Evolutionary conservation across 176 grass and related monocot genomes (phyloP).

Genomic region (Bolboschoenus planiculmis): DNA sequence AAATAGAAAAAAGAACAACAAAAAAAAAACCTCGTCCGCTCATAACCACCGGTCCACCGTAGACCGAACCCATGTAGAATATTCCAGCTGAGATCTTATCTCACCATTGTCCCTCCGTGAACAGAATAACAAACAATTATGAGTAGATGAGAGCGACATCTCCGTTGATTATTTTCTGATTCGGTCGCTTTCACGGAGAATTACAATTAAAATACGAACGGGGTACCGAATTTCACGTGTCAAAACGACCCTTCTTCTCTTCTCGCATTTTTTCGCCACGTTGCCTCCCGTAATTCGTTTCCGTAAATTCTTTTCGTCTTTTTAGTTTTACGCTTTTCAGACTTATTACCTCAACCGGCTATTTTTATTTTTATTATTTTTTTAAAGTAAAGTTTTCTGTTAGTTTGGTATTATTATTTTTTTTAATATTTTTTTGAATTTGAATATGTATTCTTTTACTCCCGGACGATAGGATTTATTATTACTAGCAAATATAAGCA

Average conservation of each 20-base stretch:
- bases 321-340: background rate
- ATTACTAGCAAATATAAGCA: too few relatives aligned
- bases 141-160: background rate
- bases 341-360: background rate
- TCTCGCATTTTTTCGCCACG: background rate
- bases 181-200: background rate
- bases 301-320: too few relatives aligned
- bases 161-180: slow-evolving; percentile 16
- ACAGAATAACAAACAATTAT: slow-evolving; percentile 9
- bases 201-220: background rate
- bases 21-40: background rate
- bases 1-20: background rate
- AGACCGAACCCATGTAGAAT: background rate
- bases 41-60: background rate
- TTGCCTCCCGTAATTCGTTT: background rate
- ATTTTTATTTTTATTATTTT: too few relatives aligned
- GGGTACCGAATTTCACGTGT: slow-evolving; percentile 25
- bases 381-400: too few relatives aligned
- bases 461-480: too few relatives aligned
- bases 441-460: too few relatives aligned
- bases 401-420: too few relatives aligned
- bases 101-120: background rate
- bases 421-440: too few relatives aligned
- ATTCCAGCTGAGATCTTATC: slow-evolving; percentile 1
- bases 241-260: background rate